Evolutionary conservation across 1,284 basidiomycete species (phyloP).

Genomic region (Naganishia albida): DNA sequence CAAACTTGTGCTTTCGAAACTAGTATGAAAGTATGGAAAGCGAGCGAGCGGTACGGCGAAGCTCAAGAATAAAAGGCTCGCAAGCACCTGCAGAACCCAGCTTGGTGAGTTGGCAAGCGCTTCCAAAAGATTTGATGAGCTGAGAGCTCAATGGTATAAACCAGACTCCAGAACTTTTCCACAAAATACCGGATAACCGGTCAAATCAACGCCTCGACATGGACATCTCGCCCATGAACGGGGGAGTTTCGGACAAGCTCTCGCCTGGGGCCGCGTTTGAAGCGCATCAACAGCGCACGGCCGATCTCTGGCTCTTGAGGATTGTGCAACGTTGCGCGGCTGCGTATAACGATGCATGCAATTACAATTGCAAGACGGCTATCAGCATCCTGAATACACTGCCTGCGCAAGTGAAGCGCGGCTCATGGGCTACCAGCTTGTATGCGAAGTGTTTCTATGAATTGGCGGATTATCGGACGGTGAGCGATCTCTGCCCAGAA

Average conservation of each 20-base stretch:
- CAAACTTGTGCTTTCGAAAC: neutral
- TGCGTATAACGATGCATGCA: constrained; percentile 69
- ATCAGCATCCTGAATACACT: constrained; percentile 72
- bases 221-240: constrained; percentile 30
- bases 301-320: constrained; percentile 79
- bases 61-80: neutral
- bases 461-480: constrained; percentile 77
- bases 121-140: no score
- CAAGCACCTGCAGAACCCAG: constrained; percentile 9
- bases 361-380: constrained; percentile 74
- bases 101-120: neutral
- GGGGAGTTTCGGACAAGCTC: constrained; percentile 53
- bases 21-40: constrained; percentile 16
- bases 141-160: neutral
- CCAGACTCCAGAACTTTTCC: constrained; percentile 15
- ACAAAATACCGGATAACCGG: constrained; percentile 37
- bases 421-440: constrained; percentile 74
- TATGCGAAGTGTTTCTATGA: constrained; percentile 84
- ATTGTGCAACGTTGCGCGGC: constrained; percentile 76
- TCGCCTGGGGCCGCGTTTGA: constrained; percentile 63
- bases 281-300: constrained; percentile 67
- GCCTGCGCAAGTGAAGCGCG: constrained; percentile 71
- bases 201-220: constrained; percentile 43
- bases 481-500: constrained; percentile 56
- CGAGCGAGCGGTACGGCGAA: constrained; percentile 3